Conservation (phyloP, 2,329 filamentous ascomycete genomes). For the Dactylellina sp. region DNA sequence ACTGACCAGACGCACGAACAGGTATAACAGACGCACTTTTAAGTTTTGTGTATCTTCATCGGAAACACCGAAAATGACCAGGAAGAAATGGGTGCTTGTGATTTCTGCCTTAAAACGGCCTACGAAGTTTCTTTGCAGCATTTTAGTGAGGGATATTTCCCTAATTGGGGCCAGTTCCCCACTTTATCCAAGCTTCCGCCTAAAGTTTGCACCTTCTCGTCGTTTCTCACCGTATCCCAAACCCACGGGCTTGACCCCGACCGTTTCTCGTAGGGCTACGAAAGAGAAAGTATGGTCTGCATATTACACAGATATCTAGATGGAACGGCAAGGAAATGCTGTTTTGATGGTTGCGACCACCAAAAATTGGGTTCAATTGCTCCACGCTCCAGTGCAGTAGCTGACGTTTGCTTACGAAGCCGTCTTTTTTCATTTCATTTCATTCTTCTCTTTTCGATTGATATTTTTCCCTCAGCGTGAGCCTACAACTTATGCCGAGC, state of each 20-base stretch:
- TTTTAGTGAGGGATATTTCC: conserved; percentile 48
- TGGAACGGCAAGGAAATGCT: neutral
- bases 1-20: conserved; percentile 20
- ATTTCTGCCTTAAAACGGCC: conserved; percentile 50
- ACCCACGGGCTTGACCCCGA: conserved; percentile 41
- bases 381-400: no score
- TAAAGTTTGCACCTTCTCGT: conserved; percentile 17
- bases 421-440: neutral
- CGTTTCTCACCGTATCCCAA: conserved; percentile 41
- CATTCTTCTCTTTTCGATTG: no score
- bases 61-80: conserved; percentile 39
- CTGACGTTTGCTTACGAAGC: neutral
- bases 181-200: conserved; percentile 26
- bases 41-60: conserved; percentile 31
- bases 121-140: conserved; percentile 31
- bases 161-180: conserved; percentile 20
- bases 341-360: no score
- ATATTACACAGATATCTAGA: no score
- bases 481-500: no score
- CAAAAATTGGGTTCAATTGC: neutral
- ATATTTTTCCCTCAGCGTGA: no score
- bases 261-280: conserved; percentile 50
- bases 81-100: conserved; percentile 16
- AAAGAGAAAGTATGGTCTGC: no score
- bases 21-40: conserved; percentile 2